A percentile compares a stretch with the other conserved stretches of the same genome.
phyloP scores from a whole-genome alignment of 148 eudicot genomes.

The Cornus florida region DNA sequence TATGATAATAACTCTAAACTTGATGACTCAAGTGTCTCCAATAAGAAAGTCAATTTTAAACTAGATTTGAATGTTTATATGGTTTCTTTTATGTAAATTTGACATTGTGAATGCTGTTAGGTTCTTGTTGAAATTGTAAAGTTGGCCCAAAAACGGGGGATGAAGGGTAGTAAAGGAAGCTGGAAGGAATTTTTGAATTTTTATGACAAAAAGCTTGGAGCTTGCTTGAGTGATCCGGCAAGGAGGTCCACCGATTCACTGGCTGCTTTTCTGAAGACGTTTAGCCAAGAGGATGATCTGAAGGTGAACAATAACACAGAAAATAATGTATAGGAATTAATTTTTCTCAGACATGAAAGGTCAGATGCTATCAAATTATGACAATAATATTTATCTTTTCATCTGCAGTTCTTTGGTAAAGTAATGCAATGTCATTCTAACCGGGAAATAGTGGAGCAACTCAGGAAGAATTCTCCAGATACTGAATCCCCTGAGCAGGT shows the following conservation, averaged over 20 bases:
- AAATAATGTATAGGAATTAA: not conserved
- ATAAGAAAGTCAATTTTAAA: not conserved
- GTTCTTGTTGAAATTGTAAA: slow-evolving; percentile 76
- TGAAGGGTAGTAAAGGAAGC: slow-evolving; percentile 72
- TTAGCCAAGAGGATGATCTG: slow-evolving; percentile 55
- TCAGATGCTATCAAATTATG: not conserved
- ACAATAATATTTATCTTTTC: not conserved
- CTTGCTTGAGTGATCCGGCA: slow-evolving; percentile 80
- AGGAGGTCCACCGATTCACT: slow-evolving; percentile 49
- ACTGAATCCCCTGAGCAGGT: slow-evolving; percentile 79
- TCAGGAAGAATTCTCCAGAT: slow-evolving; percentile 34
- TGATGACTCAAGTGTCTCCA: not conserved
- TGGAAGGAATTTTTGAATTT: slow-evolving; percentile 81
- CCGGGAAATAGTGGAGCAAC: slow-evolving; percentile 39
- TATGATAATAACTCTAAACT: too few relatives aligned
- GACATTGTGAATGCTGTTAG: slow-evolving; percentile 20
- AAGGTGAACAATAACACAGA: slow-evolving; percentile 36
- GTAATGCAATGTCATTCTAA: slow-evolving; percentile 41
- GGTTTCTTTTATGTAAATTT: not conserved
- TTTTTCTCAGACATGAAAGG: not conserved
- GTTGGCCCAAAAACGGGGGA: slow-evolving; percentile 63
- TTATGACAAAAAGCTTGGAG: slow-evolving; percentile 66
- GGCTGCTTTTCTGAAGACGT: slow-evolving; percentile 66
- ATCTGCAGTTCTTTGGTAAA: slow-evolving; percentile 59
- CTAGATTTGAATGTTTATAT: not conserved